Base-by-base conservation (phyloP, 148 eudicot species). In the Rhododendron simsii region DNA sequence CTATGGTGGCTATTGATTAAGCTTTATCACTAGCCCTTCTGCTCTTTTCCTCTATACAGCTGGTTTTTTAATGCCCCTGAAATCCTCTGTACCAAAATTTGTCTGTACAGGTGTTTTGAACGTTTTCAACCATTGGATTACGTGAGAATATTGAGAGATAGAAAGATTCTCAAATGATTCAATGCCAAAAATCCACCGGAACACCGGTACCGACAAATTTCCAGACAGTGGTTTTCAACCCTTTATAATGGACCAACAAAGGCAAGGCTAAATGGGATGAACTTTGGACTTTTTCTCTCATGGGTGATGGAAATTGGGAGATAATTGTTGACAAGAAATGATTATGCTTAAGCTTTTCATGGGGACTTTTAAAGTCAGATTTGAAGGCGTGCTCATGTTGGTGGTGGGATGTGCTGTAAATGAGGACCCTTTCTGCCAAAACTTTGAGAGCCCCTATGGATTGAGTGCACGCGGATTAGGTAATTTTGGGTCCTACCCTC, bases 381-480 rank as follows among this genome's bases (percentile, higher is more conserved):
- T 90, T 87, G 88, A 90, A 90, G 69, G 91, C 90, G 86, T 92
- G 93, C 87, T 80, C 77, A 73, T 82, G 84, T 45, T 78, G 85
- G 80, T 84, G 91, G 89, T 84, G 84, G 84, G 86, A 67, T 85
- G 67, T 88, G 88, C 86, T 86, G 88, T 88, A 83, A 85, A 88
- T 86, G 82, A 77, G 86, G 89, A 50, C 88, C 82, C 86, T 63
- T 84, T 84, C 82, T 80, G 82, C 39, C 55, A 55, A 57, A 86
- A 80, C 85, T 59, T 82, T 74, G 85, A 81, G 63, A 85, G n/a
- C 77, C 16, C 78, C 81, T 39, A 86, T 85, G 87, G 87, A 85
- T 86, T 77, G 48, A 75, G 87, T 57, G 95, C 96, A 94, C 90
- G 95, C 95, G 93, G 87, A 85, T 86, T 92, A 80, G 93, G 90